Conservation (phyloP, 805 yeast species). For the Spathaspora arborariae region DNA sequence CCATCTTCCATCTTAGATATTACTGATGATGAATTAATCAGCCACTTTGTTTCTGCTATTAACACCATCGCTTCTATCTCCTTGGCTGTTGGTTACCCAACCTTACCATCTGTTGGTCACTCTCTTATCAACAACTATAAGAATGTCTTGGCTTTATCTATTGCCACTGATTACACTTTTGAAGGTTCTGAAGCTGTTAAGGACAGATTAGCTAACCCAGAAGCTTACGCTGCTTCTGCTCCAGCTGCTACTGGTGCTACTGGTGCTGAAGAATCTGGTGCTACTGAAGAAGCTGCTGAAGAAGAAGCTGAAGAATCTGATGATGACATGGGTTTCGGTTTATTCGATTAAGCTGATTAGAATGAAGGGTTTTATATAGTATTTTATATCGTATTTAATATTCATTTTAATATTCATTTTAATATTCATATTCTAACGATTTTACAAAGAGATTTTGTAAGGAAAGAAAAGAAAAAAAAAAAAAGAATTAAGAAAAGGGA, state of each 20-base stretch:
- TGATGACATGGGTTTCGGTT: conserved; percentile 98
- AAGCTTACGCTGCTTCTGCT: conserved; percentile 99
- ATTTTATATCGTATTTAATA: conserved; percentile 1
- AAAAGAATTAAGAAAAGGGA: background rate
- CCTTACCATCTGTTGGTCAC: conserved; percentile 99
- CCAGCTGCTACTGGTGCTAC: conserved; percentile 72
- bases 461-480: too few relatives aligned
- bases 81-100: conserved; percentile 98
- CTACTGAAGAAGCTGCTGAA: conserved; percentile 67
- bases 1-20: conserved; percentile 95
- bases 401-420: background rate
- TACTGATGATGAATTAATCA: conserved; percentile 93
- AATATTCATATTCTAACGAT: background rate
- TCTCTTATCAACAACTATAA: conserved; percentile 98
- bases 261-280: conserved; percentile 62
- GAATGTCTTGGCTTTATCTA: conserved; percentile 95
- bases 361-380: conserved; percentile 1
- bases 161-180: conserved; percentile 98
- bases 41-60: conserved; percentile 90
- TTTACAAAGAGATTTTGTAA: background rate
- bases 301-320: conserved; percentile 74
- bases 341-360: conserved; percentile 77
- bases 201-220: conserved; percentile 99
- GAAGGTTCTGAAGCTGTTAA: conserved; percentile 98
- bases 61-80: conserved; percentile 93